Percentiles rank a stretch among this genome's conserved stretches.
Conservation (phyloP, 345 rosid species). For the Iberis pinnata region DNA sequence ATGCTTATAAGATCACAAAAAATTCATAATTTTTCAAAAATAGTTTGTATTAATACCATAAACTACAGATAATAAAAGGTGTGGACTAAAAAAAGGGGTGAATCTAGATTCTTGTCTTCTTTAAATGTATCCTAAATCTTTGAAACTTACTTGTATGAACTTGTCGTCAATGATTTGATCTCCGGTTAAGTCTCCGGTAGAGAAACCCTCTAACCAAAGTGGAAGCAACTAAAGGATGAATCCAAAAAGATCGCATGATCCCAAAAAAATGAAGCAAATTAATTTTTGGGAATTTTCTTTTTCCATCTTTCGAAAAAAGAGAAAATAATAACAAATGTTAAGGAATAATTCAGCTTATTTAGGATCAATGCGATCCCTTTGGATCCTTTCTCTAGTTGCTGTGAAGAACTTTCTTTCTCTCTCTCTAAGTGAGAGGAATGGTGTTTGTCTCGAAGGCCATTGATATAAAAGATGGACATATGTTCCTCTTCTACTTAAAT, state of each 20-base stretch:
- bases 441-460: constrained; percentile 30
- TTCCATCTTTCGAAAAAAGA: constrained; percentile 2
- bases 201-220: constrained; percentile 6
- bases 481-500: constrained; percentile 23
- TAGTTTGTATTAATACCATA: neutral
- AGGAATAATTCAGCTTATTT: constrained; percentile 18
- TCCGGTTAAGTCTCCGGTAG: constrained; percentile 14
- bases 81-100: neutral
- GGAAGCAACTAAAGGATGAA: constrained; percentile 67
- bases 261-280: constrained; percentile 27
- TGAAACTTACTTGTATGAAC: constrained; percentile 27
- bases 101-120: neutral
- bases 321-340: neutral
- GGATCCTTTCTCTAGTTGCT: constrained; percentile 88
- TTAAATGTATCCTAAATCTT: constrained; percentile 11
- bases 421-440: constrained; percentile 32
- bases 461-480: constrained; percentile 40
- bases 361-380: constrained; percentile 99
- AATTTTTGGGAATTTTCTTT: neutral
- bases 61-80: neutral
- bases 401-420: constrained; percentile 23
- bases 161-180: constrained; percentile 9
- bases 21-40: neutral
- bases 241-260: constrained; percentile 96
- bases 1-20: neutral